Evolutionary conservation across 805 yeast species (phyloP), one percentile per base, ranked within the genome.

Genomic region (Wickerhamiella galacta): DNA sequence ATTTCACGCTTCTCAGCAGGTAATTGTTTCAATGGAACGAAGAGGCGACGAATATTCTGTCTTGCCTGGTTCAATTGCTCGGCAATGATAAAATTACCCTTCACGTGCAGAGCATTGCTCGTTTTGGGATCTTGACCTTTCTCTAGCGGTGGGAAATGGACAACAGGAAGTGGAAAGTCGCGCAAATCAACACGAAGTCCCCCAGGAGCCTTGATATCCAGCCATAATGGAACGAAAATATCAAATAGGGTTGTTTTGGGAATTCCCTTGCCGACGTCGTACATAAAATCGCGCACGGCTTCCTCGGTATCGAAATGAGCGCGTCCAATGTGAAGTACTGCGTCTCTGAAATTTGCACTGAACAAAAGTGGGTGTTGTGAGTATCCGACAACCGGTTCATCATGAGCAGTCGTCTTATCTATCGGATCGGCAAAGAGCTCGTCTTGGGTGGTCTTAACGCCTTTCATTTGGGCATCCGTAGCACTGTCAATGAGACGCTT

Each of bases 151-250:
- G 94, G 94, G 39, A 85, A 68, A 41, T 72, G 72, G 6, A 80
- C 51, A 31, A 85, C 55, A 0, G 96, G 95, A 11, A 87, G 47
- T 0, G 95, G 95, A 47, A 77, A 82, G 47, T 85, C 96, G 34
- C 90, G 60, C 38, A 85, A 44, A 12, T 38, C 39, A 11, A 45
- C 31, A 8, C 33, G 24, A 14, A 45, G 20, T 4, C 51, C 51
- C 6, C 45, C 51, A 2, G 36, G 34, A 1, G 48, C 49, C 20
- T 34, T 28, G 11, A 46, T 16, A 34, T 73, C 68, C 10, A 77
- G 27, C 49, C 58, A 58, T 34, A 72, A 45, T 0, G 95, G 95
- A 2, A 83, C 45, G 48, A 75, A 49, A 14, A 79, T 60, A 1
- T 87, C 71, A 50, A 70, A 85, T 32, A 61, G 48, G 0, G 82